Conservation (phyloP, 345 rosid genomes). For the Aquilaria malaccensis region DNA sequence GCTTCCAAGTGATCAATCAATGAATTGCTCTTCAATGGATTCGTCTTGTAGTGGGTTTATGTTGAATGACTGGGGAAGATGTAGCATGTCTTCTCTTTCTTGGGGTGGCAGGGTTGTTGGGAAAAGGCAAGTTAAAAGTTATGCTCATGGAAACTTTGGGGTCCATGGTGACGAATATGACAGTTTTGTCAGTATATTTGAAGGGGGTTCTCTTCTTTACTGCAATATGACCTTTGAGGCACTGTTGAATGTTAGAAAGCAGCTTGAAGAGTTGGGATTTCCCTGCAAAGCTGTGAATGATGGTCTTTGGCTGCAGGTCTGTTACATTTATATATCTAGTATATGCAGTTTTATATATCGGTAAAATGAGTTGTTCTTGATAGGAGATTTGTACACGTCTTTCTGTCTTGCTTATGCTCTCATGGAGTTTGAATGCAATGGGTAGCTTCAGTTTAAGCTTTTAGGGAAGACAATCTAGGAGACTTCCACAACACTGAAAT, state of each 20-base stretch:
- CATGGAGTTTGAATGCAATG: background rate
- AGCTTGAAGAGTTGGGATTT: conserved; percentile 91
- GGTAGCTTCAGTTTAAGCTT: background rate
- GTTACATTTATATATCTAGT: conserved; percentile 17
- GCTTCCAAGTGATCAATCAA: conserved; percentile 57
- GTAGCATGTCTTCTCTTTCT: conserved; percentile 63
- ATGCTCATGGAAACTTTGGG: conserved; percentile 52
- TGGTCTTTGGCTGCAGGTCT: conserved; percentile 98
- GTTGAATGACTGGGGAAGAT: conserved; percentile 79
- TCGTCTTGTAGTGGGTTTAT: conserved; percentile 50
- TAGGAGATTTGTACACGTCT: too few relatives aligned
- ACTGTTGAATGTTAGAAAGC: conserved; percentile 82
- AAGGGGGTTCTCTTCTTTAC: conserved; percentile 90
- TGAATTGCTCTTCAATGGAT: conserved; percentile 50
- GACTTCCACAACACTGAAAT: too few relatives aligned
- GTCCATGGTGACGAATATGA: conserved; percentile 70
- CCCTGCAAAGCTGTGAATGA: conserved; percentile 97
- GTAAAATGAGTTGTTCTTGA: too few relatives aligned
- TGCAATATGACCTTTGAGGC: conserved; percentile 95
- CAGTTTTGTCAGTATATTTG: conserved; percentile 78
- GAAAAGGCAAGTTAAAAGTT: conserved; percentile 49
- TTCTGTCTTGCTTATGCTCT: too few relatives aligned
- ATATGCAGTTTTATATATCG: conserved; percentile 6
- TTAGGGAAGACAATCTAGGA: too few relatives aligned
- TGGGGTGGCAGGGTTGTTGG: conserved; percentile 99